Evolutionary conservation across 2,329 filamentous ascomycete species (phyloP).

Genomic region (Orbilia blumenaviensis): DNA sequence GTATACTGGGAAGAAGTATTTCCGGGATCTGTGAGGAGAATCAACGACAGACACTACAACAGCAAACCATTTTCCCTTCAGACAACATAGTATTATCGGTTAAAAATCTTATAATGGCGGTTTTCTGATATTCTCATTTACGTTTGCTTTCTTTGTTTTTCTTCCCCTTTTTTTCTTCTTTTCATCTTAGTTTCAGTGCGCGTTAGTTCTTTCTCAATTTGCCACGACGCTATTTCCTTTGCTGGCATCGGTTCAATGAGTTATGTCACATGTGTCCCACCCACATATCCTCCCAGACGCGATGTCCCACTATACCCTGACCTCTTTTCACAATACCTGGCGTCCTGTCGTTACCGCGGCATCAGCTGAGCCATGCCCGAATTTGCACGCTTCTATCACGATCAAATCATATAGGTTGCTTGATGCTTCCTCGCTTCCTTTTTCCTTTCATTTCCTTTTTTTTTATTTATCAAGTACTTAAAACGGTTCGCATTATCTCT

Average conservation of each 20-base stretch:
- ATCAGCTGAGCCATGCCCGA: constrained; percentile 31
- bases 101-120: constrained; percentile 19
- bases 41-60: constrained; percentile 19
- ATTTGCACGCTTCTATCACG: background rate
- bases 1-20: constrained; percentile 56
- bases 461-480: background rate
- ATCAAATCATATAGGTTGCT: constrained; percentile 8
- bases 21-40: constrained; percentile 54
- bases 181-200: too few species aligned
- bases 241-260: background rate
- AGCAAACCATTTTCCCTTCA: constrained; percentile 33
- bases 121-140: constrained; percentile 3
- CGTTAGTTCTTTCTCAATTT: background rate
- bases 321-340: constrained; percentile 38
- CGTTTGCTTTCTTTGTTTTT: background rate
- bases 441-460: background rate
- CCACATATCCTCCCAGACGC: background rate
- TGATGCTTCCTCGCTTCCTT: constrained; percentile 8
- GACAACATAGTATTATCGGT: constrained; percentile 44
- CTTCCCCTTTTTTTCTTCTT: too few species aligned
- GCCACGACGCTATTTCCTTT: background rate
- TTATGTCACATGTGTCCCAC: background rate
- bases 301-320: constrained; percentile 22
- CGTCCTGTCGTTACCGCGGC: constrained; percentile 51
- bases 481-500: constrained; percentile 28